These are phyloP conservation scores for Fraxinus albicans DNA, from an alignment of 305 asterid genomes.

Conservation along the genomic window DNA sequence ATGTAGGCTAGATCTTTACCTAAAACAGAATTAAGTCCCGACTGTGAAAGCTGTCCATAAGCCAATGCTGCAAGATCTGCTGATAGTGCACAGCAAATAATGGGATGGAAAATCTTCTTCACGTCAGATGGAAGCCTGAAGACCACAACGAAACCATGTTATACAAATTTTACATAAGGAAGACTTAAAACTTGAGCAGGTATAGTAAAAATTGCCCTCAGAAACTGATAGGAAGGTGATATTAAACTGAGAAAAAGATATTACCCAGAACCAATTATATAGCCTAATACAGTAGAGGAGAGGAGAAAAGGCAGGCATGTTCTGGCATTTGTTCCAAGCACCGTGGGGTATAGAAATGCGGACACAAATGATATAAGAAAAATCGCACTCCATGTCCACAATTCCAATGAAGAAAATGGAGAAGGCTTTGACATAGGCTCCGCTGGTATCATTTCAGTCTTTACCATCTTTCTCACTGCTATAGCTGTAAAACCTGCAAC, in stretches of 20 bases:
- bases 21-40: constrained; percentile 76
- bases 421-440: constrained; percentile 95
- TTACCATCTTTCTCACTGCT: constrained; percentile 82
- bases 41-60: constrained; percentile 60
- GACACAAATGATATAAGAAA: constrained; percentile 64
- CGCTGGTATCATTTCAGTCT: constrained; percentile 83
- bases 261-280: constrained; percentile 84
- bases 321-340: constrained; percentile 79
- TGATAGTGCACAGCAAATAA: constrained; percentile 79
- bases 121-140: constrained; percentile 71
- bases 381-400: constrained; percentile 76
- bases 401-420: constrained; percentile 70
- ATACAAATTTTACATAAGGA: neutral
- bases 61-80: constrained; percentile 88
- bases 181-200: neutral
- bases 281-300: constrained; percentile 83
- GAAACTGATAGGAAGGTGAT: neutral
- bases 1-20: constrained; percentile 42
- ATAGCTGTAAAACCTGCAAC: constrained; percentile 93
- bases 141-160: constrained; percentile 19
- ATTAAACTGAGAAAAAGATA: constrained; percentile 20
- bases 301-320: constrained; percentile 93
- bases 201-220: neutral
- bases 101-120: constrained; percentile 87
- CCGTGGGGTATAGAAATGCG: constrained; percentile 65